These are phyloP conservation scores for Suillus subaureus DNA, from an alignment of 768 basidiomycete genomes.

Conservation along the genomic window DNA sequence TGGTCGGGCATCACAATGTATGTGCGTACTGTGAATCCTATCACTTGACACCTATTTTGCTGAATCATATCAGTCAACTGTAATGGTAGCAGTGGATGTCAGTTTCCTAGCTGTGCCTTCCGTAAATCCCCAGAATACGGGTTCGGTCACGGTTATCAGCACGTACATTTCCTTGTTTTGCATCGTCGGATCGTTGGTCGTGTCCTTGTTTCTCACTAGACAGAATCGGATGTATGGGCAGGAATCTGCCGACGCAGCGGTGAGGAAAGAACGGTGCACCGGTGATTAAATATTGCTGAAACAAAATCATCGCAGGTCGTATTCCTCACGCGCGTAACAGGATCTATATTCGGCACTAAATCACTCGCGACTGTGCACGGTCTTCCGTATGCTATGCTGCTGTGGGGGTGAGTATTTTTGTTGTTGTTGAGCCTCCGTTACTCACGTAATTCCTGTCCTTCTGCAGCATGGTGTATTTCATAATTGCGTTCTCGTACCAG, in stretches of 20 bases:
- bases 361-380: conserved; percentile 34
- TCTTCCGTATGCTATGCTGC: conserved; percentile 33
- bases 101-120: conserved; percentile 53
- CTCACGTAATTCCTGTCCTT: not conserved
- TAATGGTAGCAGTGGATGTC: conserved; percentile 55
- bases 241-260: conserved; percentile 28
- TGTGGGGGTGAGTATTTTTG: conserved; percentile 23
- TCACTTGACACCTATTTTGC: not conserved
- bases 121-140: conserved; percentile 24
- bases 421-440: not conserved
- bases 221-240: conserved; percentile 35
- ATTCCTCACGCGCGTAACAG: conserved; percentile 9
- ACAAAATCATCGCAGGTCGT: not conserved
- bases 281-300: not conserved
- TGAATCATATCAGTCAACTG: conserved; percentile 39
- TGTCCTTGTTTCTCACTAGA: too few species aligned
- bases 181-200: too few species aligned
- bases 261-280: conserved; percentile 17
- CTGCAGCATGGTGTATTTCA: conserved; percentile 29
- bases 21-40: conserved; percentile 27
- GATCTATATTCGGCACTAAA: conserved; percentile 18
- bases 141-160: conserved; percentile 16
- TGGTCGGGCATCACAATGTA: conserved; percentile 52
- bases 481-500: conserved; percentile 23
- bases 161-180: too few species aligned